A percentile compares a stretch with the other conserved stretches of the same genome.
phyloP scores from a whole-genome alignment of 192 early-diverging fungal species.

The Pecoramyces ruminantium region DNA sequence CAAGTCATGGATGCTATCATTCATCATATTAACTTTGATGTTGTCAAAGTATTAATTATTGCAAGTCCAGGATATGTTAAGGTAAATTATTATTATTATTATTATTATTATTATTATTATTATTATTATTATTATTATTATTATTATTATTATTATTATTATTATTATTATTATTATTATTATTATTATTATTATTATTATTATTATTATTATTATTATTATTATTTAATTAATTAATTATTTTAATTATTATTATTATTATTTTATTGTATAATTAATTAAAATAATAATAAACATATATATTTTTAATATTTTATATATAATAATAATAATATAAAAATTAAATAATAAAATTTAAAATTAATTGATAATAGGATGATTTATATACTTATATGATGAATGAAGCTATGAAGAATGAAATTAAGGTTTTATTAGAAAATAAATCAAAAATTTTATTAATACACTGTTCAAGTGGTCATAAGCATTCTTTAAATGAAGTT shows the following conservation, averaged over 20 bases:
- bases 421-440: slow-evolving; percentile 68
- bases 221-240: background rate
- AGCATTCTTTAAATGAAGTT: slow-evolving; percentile 86
- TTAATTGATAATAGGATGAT: slow-evolving; percentile 43
- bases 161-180: too few species aligned
- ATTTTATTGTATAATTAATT: background rate
- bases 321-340: too few species aligned
- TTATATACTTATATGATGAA: slow-evolving; percentile 73
- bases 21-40: slow-evolving; percentile 73
- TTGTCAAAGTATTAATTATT: slow-evolving; percentile 89
- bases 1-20: slow-evolving; percentile 77
- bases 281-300: too few species aligned
- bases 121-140: too few species aligned
- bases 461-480: slow-evolving; percentile 90
- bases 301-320: too few species aligned
- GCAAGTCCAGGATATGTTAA: slow-evolving; percentile 92
- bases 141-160: too few species aligned
- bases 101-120: too few species aligned
- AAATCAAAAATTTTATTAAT: slow-evolving; percentile 71
- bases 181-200: too few species aligned
- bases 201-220: background rate
- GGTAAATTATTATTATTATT: slow-evolving; percentile 12
- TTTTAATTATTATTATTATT: background rate
- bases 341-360: background rate
- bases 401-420: slow-evolving; percentile 64